A percentile compares a stretch with the other conserved stretches of the same genome.
These are phyloP conservation scores for Peniophora sp. DNA, from an alignment of 1,284 basidiomycete species.

Conservation along the genomic window DNA sequence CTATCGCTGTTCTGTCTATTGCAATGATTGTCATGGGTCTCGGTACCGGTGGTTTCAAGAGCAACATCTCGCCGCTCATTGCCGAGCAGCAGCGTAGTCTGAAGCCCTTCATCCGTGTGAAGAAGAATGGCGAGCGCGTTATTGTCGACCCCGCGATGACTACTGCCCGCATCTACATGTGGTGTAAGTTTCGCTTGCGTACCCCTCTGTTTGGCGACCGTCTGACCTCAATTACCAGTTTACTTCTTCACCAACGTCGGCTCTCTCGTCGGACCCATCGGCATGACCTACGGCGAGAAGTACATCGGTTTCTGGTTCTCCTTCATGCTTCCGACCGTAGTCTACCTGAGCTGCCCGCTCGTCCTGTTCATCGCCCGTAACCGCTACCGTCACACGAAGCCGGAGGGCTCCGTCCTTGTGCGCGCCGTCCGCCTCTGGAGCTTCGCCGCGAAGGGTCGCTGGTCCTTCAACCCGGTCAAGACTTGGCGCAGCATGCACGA, in stretches of 20 bases:
- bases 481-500: conserved; percentile 42
- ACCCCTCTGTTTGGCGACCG: neutral
- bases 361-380: conserved; percentile 63
- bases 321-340: conserved; percentile 57
- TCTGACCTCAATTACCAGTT: conserved; percentile 47
- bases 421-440: conserved; percentile 42
- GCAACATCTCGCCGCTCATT: conserved; percentile 72
- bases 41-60: conserved; percentile 75
- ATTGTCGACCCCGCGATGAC: conserved; percentile 78
- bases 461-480: conserved; percentile 49
- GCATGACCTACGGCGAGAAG: conserved; percentile 72
- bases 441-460: conserved; percentile 44
- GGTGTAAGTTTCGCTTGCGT: conserved; percentile 13
- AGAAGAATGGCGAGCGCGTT: conserved; percentile 63
- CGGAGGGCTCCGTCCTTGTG: conserved; percentile 70
- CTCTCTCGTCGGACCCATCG: conserved; percentile 63
- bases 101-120: conserved; percentile 46
- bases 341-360: conserved; percentile 65
- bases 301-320: conserved; percentile 70
- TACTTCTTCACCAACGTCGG: conserved; percentile 79
- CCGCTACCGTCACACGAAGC: conserved; percentile 61
- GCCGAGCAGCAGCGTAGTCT: conserved; percentile 68
- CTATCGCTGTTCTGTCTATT: conserved; percentile 57
- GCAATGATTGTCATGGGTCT: conserved; percentile 61
- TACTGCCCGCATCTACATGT: conserved; percentile 63